A percentile compares a stretch with the other conserved stretches of the same genome.
phyloP scores from a whole-genome alignment of 1,284 basidiomycete species.

The Phylloporus sp. region DNA sequence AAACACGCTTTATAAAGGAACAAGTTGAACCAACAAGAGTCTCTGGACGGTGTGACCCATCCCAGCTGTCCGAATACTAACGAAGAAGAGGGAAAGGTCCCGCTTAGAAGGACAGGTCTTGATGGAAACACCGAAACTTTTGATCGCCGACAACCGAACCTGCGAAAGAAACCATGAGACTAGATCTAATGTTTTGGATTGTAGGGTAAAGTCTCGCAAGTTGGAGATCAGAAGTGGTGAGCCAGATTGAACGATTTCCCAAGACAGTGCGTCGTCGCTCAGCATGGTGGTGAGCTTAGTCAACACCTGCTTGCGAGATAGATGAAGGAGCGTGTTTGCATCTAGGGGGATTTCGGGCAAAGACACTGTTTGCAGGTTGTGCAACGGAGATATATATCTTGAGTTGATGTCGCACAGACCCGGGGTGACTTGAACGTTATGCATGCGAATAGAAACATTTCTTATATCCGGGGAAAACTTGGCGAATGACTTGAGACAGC shows the following conservation, averaged over 20 bases:
- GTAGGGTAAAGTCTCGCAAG: neutral
- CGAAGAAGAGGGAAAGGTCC: neutral
- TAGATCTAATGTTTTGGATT: neutral
- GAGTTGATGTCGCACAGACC: too few relatives aligned
- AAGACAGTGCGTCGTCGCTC: too few relatives aligned
- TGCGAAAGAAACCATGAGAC: neutral
- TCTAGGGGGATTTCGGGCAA: neutral
- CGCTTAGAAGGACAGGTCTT: neutral
- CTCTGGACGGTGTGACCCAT: slow-evolving; percentile 65
- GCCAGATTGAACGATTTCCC: too few relatives aligned
- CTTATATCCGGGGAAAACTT: too few relatives aligned
- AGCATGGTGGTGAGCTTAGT: too few relatives aligned
- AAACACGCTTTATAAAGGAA: too few relatives aligned
- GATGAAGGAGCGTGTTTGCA: neutral
- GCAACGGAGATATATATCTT: neutral
- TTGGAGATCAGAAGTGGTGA: too few relatives aligned
- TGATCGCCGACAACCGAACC: neutral
- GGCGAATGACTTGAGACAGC: too few relatives aligned
- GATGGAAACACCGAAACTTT: neutral
- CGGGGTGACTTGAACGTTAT: too few relatives aligned
- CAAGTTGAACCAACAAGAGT: neutral
- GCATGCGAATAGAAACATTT: too few relatives aligned
- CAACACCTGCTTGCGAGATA: neutral
- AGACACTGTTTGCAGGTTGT: neutral
- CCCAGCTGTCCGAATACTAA: neutral